Conservation (phyloP, 805 yeast species). For the Metschnikowia henanensis region DNA sequence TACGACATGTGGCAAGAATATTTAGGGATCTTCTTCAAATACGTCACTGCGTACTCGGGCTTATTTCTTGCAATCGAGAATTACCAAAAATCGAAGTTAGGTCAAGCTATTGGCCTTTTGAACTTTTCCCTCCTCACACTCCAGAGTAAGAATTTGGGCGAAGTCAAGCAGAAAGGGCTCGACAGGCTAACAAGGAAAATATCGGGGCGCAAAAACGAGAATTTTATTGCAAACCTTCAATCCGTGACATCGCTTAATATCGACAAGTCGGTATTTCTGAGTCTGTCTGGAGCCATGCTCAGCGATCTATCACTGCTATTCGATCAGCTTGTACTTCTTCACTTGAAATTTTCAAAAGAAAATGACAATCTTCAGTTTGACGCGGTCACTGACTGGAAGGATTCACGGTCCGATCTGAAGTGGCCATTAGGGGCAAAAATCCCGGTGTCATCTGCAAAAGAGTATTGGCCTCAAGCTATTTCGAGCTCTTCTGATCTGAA, state of each 20-base stretch:
- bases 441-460: conserved; percentile 29
- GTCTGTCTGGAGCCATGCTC: conserved; percentile 33
- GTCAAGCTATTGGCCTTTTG: conserved; percentile 47
- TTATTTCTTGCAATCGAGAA: conserved; percentile 44
- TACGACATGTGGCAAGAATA: conserved; percentile 29
- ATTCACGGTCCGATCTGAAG: conserved; percentile 36
- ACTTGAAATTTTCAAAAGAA: conserved; percentile 44
- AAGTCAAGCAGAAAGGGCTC: conserved; percentile 16
- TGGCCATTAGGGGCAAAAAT: conserved; percentile 44
- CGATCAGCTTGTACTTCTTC: conserved; percentile 39
- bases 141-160: conserved; percentile 30
- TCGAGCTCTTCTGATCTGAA: background rate
- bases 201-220: conserved; percentile 32
- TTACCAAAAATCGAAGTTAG: conserved; percentile 45
- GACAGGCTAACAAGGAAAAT: conserved; percentile 27
- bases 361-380: conserved; percentile 42
- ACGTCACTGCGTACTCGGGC: conserved; percentile 45
- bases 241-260: conserved; percentile 36
- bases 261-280: conserved; percentile 35
- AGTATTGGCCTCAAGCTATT: conserved; percentile 24
- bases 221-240: conserved; percentile 29
- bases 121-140: conserved; percentile 36
- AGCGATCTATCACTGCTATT: conserved; percentile 40
- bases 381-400: conserved; percentile 34
- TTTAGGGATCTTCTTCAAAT: conserved; percentile 30